Conservation (phyloP, 345 rosid species). For the Fremontodendron californicum region DNA sequence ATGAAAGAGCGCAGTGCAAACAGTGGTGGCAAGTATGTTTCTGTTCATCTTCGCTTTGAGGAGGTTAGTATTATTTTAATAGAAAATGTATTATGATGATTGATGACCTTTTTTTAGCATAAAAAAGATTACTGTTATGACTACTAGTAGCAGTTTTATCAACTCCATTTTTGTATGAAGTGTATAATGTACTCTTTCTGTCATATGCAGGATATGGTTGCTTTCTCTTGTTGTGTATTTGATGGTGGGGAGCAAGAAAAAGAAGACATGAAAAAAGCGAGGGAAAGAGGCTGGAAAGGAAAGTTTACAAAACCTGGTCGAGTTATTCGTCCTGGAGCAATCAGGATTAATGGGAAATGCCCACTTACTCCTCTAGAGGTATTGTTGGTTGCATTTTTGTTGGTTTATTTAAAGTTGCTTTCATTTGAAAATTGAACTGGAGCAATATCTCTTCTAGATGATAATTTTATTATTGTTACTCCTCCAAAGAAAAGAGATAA, state of each 20-base stretch:
- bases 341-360: conserved; percentile 93
- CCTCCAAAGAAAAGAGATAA: neutral
- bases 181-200: neutral
- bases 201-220: conserved; percentile 88
- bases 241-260: conserved; percentile 93
- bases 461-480: neutral
- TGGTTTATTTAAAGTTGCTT: neutral
- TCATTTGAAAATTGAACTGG: neutral
- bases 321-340: conserved; percentile 92
- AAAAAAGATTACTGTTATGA: neutral
- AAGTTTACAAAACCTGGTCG: conserved; percentile 98
- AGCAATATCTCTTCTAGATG: neutral
- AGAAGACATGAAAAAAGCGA: conserved; percentile 81
- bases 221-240: conserved; percentile 95
- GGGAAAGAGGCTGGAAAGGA: conserved; percentile 99
- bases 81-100: neutral
- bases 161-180: neutral
- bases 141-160: neutral
- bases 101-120: neutral
- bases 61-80: conserved; percentile 59
- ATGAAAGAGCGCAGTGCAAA: conserved; percentile 86
- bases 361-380: conserved; percentile 99
- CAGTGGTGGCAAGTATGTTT: conserved; percentile 77
- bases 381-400: conserved; percentile 5
- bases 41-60: conserved; percentile 98